phyloP scores from a whole-genome alignment of 2,329 filamentous ascomycete species.

The Cladobotryum protrusum region DNA sequence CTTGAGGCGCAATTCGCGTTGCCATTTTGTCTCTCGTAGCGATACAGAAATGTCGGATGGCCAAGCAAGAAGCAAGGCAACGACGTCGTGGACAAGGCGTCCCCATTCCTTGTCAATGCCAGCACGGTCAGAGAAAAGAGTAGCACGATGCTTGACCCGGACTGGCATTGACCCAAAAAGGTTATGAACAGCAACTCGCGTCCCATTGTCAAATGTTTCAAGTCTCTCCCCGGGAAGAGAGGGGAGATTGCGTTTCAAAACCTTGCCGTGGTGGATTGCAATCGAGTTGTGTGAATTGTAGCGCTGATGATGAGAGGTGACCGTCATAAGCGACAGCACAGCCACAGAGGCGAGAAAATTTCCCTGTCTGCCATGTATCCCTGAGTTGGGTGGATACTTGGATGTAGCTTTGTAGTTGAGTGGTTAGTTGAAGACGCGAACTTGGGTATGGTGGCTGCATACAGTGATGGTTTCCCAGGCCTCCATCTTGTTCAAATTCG shows the following conservation, averaged over 20 bases:
- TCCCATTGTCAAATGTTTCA: conserved; percentile 58
- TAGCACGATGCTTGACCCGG: conserved; percentile 70
- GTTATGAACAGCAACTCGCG: conserved; percentile 67
- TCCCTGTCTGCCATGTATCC: conserved; percentile 61
- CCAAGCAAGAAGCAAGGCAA: conserved; percentile 67
- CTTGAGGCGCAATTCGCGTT: conserved; percentile 34
- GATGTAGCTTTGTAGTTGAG: conserved; percentile 61
- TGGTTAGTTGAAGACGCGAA: conserved; percentile 7
- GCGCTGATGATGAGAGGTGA: conserved; percentile 63
- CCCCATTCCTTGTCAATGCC: conserved; percentile 60
- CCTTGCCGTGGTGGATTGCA: conserved; percentile 61
- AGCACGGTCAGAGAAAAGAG: conserved; percentile 43
- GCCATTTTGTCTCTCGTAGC: conserved; percentile 44
- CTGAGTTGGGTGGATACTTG: conserved; percentile 47
- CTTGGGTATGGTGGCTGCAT: conserved; percentile 26
- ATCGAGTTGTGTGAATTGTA: conserved; percentile 59
- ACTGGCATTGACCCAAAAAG: conserved; percentile 90
- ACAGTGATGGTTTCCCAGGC: conserved; percentile 70
- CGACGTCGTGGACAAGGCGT: conserved; percentile 50
- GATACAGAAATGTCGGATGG: conserved; percentile 48
- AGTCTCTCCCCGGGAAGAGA: conserved; percentile 53
- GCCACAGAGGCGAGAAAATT: conserved; percentile 72
- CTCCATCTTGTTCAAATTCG: conserved; percentile 67
- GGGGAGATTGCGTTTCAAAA: conserved; percentile 59
- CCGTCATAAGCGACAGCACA: conserved; percentile 66